Conservation (phyloP, 192 early-diverging fungal genomes). For the Coemansia sp. region DNA sequence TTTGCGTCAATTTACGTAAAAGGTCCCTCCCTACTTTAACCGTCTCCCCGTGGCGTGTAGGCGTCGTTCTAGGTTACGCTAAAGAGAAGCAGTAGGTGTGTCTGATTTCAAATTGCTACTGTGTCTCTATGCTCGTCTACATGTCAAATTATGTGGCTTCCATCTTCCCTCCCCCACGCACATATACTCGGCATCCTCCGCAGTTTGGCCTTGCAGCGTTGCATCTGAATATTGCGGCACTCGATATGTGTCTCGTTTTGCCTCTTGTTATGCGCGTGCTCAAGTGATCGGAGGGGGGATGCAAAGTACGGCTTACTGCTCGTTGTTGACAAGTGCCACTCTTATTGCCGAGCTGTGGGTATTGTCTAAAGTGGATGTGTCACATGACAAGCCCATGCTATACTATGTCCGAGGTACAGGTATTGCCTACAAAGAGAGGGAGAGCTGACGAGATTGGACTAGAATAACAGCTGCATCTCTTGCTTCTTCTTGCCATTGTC, state of each 20-base stretch:
- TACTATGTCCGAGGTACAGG: neutral
- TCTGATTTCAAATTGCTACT: slow-evolving; percentile 2
- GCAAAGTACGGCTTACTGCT: slow-evolving; percentile 1
- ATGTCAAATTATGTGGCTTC: neutral
- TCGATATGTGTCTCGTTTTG: neutral
- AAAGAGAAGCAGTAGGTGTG: neutral
- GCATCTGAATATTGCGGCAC: neutral
- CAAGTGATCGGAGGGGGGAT: neutral
- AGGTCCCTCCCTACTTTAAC: neutral
- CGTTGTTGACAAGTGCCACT: neutral
- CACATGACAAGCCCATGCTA: slow-evolving; percentile 8
- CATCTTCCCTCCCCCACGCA: neutral
- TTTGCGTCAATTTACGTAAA: neutral
- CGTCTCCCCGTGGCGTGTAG: neutral
- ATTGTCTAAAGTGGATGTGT: neutral
- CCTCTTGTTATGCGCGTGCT: neutral
- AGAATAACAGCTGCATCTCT: neutral
- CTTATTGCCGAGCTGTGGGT: neutral
- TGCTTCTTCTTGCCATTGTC: neutral
- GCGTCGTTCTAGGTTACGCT: neutral
- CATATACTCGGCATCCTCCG: neutral
- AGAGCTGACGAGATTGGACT: neutral
- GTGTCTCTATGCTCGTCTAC: neutral
- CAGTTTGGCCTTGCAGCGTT: neutral
- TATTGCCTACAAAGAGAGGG: neutral